Conservation (phyloP, 805 yeast genomes). For the Yarrowia bubula region DNA sequence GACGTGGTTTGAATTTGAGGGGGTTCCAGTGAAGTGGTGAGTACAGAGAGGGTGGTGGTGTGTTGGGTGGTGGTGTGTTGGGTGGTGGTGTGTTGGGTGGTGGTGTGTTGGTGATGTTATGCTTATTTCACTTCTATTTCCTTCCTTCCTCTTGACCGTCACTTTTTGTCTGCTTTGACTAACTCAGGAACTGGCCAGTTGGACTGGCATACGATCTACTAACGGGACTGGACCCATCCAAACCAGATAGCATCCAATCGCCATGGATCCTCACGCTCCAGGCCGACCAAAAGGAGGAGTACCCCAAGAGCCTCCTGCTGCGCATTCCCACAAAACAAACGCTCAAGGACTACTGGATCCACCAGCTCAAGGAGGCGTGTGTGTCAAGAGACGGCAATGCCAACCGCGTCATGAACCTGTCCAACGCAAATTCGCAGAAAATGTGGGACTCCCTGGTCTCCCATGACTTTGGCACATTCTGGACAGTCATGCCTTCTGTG, state of each 20-base stretch:
- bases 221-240: constrained; percentile 42
- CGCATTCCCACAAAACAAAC: constrained; percentile 40
- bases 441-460: constrained; percentile 54
- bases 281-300: constrained; percentile 43
- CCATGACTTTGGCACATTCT: constrained; percentile 33
- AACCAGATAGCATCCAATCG: constrained; percentile 29
- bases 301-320: constrained; percentile 49
- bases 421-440: constrained; percentile 56
- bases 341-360: constrained; percentile 59
- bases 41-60: constrained; percentile 16
- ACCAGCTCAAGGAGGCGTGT: constrained; percentile 80
- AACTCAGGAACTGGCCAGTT: constrained; percentile 55
- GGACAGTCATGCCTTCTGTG: constrained; percentile 35
- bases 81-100: neutral
- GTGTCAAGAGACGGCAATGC: constrained; percentile 74
- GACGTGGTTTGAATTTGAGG: constrained; percentile 69
- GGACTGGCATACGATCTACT: constrained; percentile 64
- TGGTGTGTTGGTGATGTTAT: too few species aligned
- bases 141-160: too few species aligned
- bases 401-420: constrained; percentile 72
- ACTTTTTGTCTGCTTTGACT: neutral
- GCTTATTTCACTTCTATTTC: too few species aligned
- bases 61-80: neutral
- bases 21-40: constrained; percentile 65
- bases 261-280: constrained; percentile 49